Evolutionary conservation across 768 basidiomycete genomes (phyloP).

Genomic region (Boletus eberwhitei): DNA sequence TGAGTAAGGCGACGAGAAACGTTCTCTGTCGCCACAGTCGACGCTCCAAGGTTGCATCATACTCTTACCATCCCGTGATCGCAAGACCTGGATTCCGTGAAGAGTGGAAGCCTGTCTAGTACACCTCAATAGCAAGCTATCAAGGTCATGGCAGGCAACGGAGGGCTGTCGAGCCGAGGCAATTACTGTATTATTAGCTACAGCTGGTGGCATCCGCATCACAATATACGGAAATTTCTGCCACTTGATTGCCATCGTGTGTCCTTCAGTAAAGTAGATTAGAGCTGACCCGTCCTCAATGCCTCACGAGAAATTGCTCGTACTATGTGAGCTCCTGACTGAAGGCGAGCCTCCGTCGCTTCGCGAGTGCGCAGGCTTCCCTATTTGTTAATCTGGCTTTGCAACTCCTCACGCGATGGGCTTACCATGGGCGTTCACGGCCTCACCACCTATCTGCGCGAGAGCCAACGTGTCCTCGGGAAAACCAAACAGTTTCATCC

Average conservation of each 20-base stretch:
- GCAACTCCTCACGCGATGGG: constrained; percentile 3
- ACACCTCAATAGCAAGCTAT: not conserved
- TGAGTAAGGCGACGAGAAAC: not conserved
- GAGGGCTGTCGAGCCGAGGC: not conserved
- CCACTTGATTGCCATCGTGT: constrained; percentile 3
- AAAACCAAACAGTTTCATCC: constrained; percentile 33
- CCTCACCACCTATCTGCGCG: constrained; percentile 48
- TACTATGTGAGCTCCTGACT: not conserved
- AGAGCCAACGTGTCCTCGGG: constrained; percentile 40
- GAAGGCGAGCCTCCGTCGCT: not conserved
- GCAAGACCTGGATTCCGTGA: not conserved
- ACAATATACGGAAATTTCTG: not conserved
- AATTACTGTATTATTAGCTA: not conserved
- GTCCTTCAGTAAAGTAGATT: constrained; percentile 1
- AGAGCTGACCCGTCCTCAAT: not conserved
- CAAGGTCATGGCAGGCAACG: not conserved
- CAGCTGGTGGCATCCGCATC: constrained; percentile 5
- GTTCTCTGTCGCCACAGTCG: not conserved
- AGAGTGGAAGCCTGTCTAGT: not conserved
- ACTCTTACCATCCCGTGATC: not conserved
- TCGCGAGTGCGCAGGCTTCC: not conserved
- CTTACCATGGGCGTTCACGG: constrained; percentile 50
- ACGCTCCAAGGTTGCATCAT: not conserved
- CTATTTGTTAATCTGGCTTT: not conserved
- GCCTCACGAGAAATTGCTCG: too few relatives aligned